Base-by-base conservation (phyloP, 2,329 filamentous ascomycete species). In the Zymoseptoria tritici region DNA sequence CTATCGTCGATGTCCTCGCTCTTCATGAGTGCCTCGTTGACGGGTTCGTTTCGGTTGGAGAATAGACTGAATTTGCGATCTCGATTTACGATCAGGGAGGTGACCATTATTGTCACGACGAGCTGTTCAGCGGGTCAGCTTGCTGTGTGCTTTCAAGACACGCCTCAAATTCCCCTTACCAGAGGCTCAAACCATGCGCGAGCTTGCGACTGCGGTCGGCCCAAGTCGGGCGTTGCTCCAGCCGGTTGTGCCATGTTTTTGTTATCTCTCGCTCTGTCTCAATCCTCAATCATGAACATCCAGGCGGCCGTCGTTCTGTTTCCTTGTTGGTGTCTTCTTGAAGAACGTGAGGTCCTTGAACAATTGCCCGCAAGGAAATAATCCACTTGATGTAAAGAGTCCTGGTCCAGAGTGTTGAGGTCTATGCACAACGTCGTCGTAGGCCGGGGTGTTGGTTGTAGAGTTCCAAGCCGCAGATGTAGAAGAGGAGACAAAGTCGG, bases 31-130 rank as follows among this genome's bases (percentile, higher is more conserved):
- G 57, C 63, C 53, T 65, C 64, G 49, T 52, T 60, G 19, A 56
- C 57, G 49, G 60, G 59, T 52, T 66, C 64, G 50, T 36, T 31
- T 46, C 50, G 60, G 4, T 49, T 55, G 19, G 61, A 62, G 49
- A 68, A 60, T 49, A 68, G 62, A 57, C 68, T 72, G 64, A 71
- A 77, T 55, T 71, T 71, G 60, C 70, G 71, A 57, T 73, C 71
- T 19, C 76, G 73, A 56, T 76, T 78, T 56, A 76, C 64, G 49
- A 74, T 68, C 61, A 78, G 66, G 3, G 76, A 77, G n/a, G 69
- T 69, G 53, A 74, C 50, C 72, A 78, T 77, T 59, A 78, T 77
- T 53, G 68, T 70, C 55, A 77, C 65, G 22, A 78, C 75, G 58
- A 78, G 74, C 75, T 78, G 54, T 20, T 29, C 9, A 21, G 22